Evolutionary conservation across 768 basidiomycete genomes (phyloP), one percentile per base, ranked within the genome.

Genomic region (Mycena chlorophos): DNA sequence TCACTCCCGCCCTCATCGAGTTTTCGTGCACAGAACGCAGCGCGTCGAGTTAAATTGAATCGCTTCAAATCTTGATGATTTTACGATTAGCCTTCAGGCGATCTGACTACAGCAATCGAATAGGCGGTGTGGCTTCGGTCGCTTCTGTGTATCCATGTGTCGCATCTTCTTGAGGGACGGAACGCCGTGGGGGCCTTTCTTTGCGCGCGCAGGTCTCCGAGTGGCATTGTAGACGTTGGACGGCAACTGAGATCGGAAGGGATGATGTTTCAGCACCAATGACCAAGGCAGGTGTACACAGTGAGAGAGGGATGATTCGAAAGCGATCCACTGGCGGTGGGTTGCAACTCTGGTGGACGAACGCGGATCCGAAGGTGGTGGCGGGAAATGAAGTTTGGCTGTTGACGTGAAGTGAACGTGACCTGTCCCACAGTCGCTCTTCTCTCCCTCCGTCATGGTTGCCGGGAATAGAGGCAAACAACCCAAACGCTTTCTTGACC

Each of bases 401-500:
- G n/a, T n/a, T n/a, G n/a, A n/a, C n/a, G n/a, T n/a, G n/a, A n/a
- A n/a, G n/a, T n/a, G n/a, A n/a, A 17, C 17, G 31, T 34, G 31
- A 34, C 31, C 10, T 34, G 31, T 34, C 31, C 8, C 31, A 8
- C 10, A 38, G 45, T 25, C 45, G 22, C 13, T 26, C 27, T 5
- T 22, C 8, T 25, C 13, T 46, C 25, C 22, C 13, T 4, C 45
- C 26, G 22, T 28, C 45, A 46, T 46, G 45, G 26, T 20, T 5
- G 14, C 56, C 42, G 47, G 40, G 17, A 57, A 57, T 19, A 65
- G 57, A 51, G 64, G 68, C 17, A 75, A 73, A 55, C 56, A 64
- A 54, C 63, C 56, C 14, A 75, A 75, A 51, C 49, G 20, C 14
- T 26, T 37, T 39, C 4, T 17, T 16, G 57, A 27, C 28, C 29